phyloP scores from a whole-genome alignment of 805 yeast genomes.

The Crinitomyces ghanaensis region DNA sequence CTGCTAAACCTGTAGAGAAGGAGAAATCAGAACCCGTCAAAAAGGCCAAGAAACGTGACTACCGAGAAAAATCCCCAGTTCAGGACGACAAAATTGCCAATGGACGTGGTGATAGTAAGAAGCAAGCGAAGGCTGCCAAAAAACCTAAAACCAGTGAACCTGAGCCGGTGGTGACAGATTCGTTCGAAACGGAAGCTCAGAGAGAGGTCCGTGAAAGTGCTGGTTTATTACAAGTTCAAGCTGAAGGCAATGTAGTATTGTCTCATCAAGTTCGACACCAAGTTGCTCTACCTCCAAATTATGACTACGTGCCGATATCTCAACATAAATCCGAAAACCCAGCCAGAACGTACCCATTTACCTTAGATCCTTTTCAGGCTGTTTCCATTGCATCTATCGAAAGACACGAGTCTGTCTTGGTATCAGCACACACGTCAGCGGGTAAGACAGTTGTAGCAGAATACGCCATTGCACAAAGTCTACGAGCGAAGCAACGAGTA shows the following conservation, averaged over 20 bases:
- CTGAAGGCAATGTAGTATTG: slow-evolving; percentile 45
- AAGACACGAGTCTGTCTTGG: slow-evolving; percentile 85
- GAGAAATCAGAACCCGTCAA: slow-evolving; percentile 3
- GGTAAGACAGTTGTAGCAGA: slow-evolving; percentile 97
- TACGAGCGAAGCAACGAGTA: slow-evolving; percentile 83
- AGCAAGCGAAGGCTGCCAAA: slow-evolving; percentile 2
- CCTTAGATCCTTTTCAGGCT: slow-evolving; percentile 94
- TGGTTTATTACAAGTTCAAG: slow-evolving; percentile 44
- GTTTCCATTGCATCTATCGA: slow-evolving; percentile 94
- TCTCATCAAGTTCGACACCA: slow-evolving; percentile 95
- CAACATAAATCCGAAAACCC: slow-evolving; percentile 69
- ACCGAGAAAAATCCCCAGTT: slow-evolving; percentile 1
- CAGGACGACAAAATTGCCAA: not conserved
- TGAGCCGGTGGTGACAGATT: slow-evolving; percentile 80
- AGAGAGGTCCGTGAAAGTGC: slow-evolving; percentile 77
- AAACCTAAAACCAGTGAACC: too few relatives aligned
- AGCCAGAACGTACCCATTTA: slow-evolving; percentile 87
- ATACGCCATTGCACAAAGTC: slow-evolving; percentile 92
- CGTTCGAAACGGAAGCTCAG: slow-evolving; percentile 79
- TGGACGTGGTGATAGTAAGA: slow-evolving; percentile 1
- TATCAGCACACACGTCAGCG: slow-evolving; percentile 95
- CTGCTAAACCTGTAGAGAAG: slow-evolving; percentile 14
- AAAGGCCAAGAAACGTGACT: slow-evolving; percentile 4
- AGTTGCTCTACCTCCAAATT: slow-evolving; percentile 91
- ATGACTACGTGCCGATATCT: slow-evolving; percentile 76